Base-by-base conservation (phyloP, 2,329 filamentous ascomycete species). In the Aspergillus bombycis region DNA sequence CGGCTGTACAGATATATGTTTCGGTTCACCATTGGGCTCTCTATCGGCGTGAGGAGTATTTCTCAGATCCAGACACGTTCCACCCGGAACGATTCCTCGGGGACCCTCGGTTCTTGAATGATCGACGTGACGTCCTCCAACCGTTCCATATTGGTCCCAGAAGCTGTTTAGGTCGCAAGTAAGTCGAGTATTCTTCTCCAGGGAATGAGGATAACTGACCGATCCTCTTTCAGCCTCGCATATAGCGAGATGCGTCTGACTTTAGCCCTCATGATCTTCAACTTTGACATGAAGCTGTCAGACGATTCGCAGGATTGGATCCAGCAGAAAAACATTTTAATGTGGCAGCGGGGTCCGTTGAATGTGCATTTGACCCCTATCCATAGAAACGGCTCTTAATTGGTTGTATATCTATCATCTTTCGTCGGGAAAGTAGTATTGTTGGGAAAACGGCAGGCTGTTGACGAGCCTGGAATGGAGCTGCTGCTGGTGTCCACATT, bases 81-180 rank as follows among this genome's bases (percentile, higher is more conserved):
- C 75, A 74, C 6, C 85, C 85, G 0, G 82, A 86, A 68, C 77
- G 84, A 36, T 73, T 69, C 14, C 23, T 70, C 12, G 57, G 48
- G 1, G 66, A 71, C 53, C 34, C 69, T 6, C 72, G 72, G 3
- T 85, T 81, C 65, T 67, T 66, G 0, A 61, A 68, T 21, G 84
- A 87, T 65, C 77, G 77, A 28, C 74, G 74, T 45, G 80, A 82
- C 0, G 78, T 77, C 0, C 75, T 83, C 48, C 81, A 85, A 67
- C 81, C 84, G 0, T 85, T 86, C 62, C 79, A 79, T 2, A 58
- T 82, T 3, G 83, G 84, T 0, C 80, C 84, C 7, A 73, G 84
- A 3, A 83, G 84, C 53, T 86, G 84, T 62, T 76, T 86, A 28
- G 84, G 84, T 2, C 76, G 76, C 64, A 84, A 84, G 81, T 82